phyloP scores from a whole-genome alignment of 2,329 filamentous ascomycete species.

The Sporothrix variecibatus region DNA sequence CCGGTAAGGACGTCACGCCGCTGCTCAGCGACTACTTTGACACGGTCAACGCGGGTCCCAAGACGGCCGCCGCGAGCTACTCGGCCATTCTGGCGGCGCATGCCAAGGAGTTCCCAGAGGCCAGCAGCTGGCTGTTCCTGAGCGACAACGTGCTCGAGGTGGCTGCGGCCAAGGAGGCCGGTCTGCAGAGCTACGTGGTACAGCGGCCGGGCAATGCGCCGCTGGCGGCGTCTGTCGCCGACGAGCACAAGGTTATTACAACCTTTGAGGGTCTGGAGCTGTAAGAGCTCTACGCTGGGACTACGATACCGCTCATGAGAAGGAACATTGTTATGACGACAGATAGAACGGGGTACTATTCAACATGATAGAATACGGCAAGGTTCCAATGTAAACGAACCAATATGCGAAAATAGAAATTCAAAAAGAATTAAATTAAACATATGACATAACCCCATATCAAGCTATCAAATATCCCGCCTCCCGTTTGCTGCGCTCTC shows the following conservation, averaged over 20 bases:
- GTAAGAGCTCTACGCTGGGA: not conserved
- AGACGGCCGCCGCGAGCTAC: conserved; percentile 69
- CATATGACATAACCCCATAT: not conserved
- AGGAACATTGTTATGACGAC: not conserved
- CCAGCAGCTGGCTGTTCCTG: conserved; percentile 69
- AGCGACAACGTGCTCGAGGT: conserved; percentile 78
- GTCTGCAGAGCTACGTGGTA: conserved; percentile 65
- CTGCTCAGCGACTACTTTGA: conserved; percentile 72
- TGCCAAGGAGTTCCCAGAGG: conserved; percentile 46
- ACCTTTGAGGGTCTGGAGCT: conserved; percentile 38
- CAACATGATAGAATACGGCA: conserved; percentile 5
- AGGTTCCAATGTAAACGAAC: not conserved
- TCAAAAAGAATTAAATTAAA: not conserved
- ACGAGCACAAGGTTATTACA: conserved; percentile 36
- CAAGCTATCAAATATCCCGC: not conserved
- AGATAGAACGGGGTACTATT: not conserved
- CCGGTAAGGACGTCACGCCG: conserved; percentile 57
- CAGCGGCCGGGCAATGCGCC: conserved; percentile 70
- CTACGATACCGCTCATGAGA: not conserved
- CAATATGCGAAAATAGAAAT: not conserved
- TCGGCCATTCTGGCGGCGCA: conserved; percentile 52
- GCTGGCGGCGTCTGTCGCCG: conserved; percentile 49
- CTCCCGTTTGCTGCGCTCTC: not conserved
- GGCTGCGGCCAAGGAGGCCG: conserved; percentile 60
- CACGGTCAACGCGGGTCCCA: conserved; percentile 76